Conservation (phyloP, 2,329 filamentous ascomycete genomes). For the Davidsoniella virescens region DNA sequence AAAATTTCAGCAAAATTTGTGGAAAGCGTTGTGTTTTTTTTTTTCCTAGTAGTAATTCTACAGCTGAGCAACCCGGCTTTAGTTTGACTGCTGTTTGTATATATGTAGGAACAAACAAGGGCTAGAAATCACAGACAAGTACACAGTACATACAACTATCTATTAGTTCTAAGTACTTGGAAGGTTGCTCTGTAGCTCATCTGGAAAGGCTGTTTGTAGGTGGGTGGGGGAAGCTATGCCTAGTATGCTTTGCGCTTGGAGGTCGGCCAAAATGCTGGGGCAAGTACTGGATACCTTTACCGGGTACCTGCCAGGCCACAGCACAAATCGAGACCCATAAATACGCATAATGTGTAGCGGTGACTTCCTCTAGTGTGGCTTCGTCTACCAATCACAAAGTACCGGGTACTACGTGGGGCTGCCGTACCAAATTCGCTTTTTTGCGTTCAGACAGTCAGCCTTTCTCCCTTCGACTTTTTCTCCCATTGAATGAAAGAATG, state of each 20-base stretch:
- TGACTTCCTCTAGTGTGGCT: background rate
- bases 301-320: background rate
- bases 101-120: too few species aligned
- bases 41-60: too few species aligned
- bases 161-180: too few species aligned
- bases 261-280: too few species aligned
- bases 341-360: background rate
- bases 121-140: too few species aligned
- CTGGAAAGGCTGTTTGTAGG: too few species aligned
- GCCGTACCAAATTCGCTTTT: slow-evolving; percentile 14
- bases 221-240: too few species aligned
- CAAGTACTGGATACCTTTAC: background rate
- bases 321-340: background rate
- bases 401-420: slow-evolving; percentile 2
- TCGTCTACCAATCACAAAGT: background rate
- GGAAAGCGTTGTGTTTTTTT: too few species aligned
- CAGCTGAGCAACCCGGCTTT: background rate
- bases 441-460: slow-evolving; percentile 25
- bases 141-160: too few species aligned
- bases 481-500: background rate
- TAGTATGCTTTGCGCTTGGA: too few species aligned
- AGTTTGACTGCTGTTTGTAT: background rate
- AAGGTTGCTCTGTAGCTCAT: too few species aligned
- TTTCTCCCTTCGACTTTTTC: slow-evolving; percentile 16
- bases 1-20: too few species aligned